These are phyloP conservation scores for Amanita molliuscula DNA, from an alignment of 768 basidiomycete species.

Conservation along the genomic window DNA sequence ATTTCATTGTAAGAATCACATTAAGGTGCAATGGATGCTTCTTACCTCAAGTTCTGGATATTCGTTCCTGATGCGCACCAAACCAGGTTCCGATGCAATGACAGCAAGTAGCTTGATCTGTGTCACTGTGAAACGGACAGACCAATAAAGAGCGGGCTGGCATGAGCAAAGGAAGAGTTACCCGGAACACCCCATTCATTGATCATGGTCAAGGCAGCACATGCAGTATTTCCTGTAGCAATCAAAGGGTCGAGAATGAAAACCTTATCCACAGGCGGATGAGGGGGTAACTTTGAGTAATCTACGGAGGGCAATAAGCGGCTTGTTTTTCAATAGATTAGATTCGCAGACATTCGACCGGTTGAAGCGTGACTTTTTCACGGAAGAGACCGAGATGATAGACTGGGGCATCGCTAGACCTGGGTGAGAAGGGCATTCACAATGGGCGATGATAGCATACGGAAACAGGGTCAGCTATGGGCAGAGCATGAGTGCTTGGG, in stretches of 20 bases:
- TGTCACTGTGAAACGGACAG: conserved; percentile 27
- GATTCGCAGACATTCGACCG: conserved; percentile 67
- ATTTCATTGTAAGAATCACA: not conserved
- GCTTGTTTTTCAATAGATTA: not conserved
- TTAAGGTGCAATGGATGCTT: not conserved
- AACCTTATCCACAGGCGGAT: conserved; percentile 70
- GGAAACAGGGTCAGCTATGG: conserved; percentile 67
- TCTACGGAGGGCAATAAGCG: conserved; percentile 31
- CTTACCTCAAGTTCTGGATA: conserved; percentile 77
- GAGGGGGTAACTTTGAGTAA: conserved; percentile 80
- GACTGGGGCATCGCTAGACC: conserved; percentile 59
- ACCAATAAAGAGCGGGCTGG: not conserved
- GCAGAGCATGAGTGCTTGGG: not conserved
- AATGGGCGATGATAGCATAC: conserved; percentile 27
- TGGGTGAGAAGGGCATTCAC: not conserved
- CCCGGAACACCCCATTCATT: conserved; percentile 72
- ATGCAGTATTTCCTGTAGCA: conserved; percentile 89
- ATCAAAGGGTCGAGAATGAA: conserved; percentile 88
- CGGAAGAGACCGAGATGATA: conserved; percentile 88
- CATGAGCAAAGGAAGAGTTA: conserved; percentile 19
- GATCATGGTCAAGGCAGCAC: conserved; percentile 82
- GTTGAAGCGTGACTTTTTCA: conserved; percentile 79
- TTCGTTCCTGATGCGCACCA: conserved; percentile 49
- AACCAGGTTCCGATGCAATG: conserved; percentile 67
- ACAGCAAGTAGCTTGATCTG: conserved; percentile 78